Percentiles rank a stretch among this genome's conserved stretches.
phyloP scores from a whole-genome alignment of 1,284 basidiomycete genomes.

The Leccinum griseonigrum region DNA sequence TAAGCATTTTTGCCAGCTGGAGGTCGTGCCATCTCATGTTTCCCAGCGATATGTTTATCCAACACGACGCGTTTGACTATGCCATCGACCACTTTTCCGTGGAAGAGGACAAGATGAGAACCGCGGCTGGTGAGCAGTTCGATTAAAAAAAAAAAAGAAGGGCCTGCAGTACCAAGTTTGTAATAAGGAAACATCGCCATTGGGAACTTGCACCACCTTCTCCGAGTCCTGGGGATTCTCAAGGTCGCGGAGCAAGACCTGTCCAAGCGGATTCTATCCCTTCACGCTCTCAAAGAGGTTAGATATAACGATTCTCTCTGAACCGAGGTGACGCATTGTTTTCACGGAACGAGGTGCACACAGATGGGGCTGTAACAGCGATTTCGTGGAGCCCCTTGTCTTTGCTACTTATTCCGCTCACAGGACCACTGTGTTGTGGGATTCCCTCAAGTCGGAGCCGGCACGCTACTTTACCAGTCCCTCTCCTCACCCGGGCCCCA shows the following conservation, averaged over 20 bases:
- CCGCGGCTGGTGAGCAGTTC: conserved; percentile 68
- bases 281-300: conserved; percentile 94
- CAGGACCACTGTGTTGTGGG: conserved; percentile 65
- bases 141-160: too few species aligned
- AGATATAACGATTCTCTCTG: conserved; percentile 4
- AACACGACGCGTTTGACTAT: conserved; percentile 71
- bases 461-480: conserved; percentile 54
- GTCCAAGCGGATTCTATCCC: conserved; percentile 76
- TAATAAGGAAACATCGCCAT: too few species aligned
- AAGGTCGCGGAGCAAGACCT: conserved; percentile 52
- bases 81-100: conserved; percentile 74
- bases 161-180: too few species aligned
- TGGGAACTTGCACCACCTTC: too few species aligned
- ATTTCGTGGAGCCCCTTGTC: conserved; percentile 58
- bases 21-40: conserved; percentile 9
- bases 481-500: conserved; percentile 34
- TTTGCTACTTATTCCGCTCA: conserved; percentile 63
- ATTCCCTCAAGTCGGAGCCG: conserved; percentile 59
- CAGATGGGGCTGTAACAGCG: conserved; percentile 56
- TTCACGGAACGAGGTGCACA: conserved; percentile 60
- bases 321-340: conserved; percentile 76
- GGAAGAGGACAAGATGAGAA: conserved; percentile 80
- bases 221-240: too few species aligned
- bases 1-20: conserved; percentile 37
- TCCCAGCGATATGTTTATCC: conserved; percentile 76